Evolutionary conservation across 2,329 filamentous ascomycete species (phyloP).

Genomic region (Elsinoe fawcettii): DNA sequence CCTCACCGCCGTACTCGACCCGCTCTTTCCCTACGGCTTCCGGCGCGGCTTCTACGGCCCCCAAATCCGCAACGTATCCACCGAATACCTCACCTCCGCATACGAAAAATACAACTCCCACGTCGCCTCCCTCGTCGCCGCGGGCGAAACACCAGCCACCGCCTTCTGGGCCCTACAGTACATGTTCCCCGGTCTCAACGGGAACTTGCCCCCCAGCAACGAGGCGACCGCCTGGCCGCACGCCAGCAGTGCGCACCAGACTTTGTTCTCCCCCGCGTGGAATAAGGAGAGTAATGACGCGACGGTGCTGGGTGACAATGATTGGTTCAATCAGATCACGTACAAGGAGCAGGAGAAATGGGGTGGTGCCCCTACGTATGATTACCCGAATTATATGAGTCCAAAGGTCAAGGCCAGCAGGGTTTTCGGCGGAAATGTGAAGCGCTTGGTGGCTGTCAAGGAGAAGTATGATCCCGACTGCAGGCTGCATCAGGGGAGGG

Average conservation of each 20-base stretch:
- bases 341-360: background rate
- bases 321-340: slow-evolving; percentile 11
- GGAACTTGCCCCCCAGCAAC: slow-evolving; percentile 14
- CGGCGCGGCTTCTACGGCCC: slow-evolving; percentile 16
- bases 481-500: slow-evolving; percentile 13
- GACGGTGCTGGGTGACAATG: background rate
- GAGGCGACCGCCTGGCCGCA: slow-evolving; percentile 12
- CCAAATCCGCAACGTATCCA: slow-evolving; percentile 12
- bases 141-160: slow-evolving; percentile 1
- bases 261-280: slow-evolving; percentile 16
- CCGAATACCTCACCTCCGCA: background rate
- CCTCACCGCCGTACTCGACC: background rate
- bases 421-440: slow-evolving; percentile 16
- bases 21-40: slow-evolving; percentile 15
- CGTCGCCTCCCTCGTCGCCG: background rate
- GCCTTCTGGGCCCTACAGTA: slow-evolving; percentile 18
- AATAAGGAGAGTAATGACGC: background rate
- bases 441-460: slow-evolving; percentile 17
- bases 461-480: slow-evolving; percentile 18
- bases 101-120: background rate
- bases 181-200: slow-evolving; percentile 15
- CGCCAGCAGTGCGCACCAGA: slow-evolving; percentile 11
- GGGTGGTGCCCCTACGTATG: background rate
- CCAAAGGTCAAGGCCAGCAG: slow-evolving; percentile 7
- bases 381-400: slow-evolving; percentile 19